These are phyloP conservation scores for Hanseniaspora gamundiae DNA, from an alignment of 1,139 yeast genomes.

Conservation along the genomic window DNA sequence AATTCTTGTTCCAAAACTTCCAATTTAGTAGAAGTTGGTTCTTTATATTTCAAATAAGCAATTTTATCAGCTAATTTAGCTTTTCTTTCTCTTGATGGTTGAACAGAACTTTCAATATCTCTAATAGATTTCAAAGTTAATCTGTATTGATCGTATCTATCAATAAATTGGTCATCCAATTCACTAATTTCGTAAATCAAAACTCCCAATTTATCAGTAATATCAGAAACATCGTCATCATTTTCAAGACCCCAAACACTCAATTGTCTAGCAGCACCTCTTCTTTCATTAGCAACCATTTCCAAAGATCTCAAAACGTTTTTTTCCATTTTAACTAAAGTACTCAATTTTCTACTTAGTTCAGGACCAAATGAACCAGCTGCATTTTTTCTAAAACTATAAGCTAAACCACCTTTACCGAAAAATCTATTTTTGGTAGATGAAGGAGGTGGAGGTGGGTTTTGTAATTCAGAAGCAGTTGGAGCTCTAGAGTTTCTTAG, in stretches of 20 bases:
- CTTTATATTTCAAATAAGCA: constrained; percentile 95
- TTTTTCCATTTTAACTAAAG: constrained; percentile 90
- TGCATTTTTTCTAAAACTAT: constrained; percentile 69
- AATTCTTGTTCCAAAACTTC: constrained; percentile 93
- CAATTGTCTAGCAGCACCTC: constrained; percentile 92
- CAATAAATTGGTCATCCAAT: constrained; percentile 94
- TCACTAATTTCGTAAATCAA: constrained; percentile 93
- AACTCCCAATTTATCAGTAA: constrained; percentile 94
- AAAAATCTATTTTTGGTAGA: constrained; percentile 81
- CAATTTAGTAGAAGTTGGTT: constrained; percentile 93
- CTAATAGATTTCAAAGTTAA: constrained; percentile 89
- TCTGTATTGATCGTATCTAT: constrained; percentile 96
- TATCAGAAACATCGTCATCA: constrained; percentile 94
- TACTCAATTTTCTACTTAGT: constrained; percentile 79
- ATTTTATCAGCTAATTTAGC: constrained; percentile 95
- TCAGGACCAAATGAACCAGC: constrained; percentile 97
- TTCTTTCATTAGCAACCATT: constrained; percentile 87
- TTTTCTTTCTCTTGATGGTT: constrained; percentile 96
- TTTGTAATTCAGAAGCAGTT: constrained; percentile 87
- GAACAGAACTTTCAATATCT: constrained; percentile 94
- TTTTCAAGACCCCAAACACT: constrained; percentile 97
- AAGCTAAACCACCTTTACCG: constrained; percentile 79
- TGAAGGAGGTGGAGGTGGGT: constrained; percentile 92
- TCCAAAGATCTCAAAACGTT: constrained; percentile 91
- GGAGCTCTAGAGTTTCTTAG: constrained; percentile 93